Percentiles rank a stretch among this genome's conserved stretches.
phyloP scores from a whole-genome alignment of 2,329 filamentous ascomycete genomes.

The Fonsecaea pugnacius region DNA sequence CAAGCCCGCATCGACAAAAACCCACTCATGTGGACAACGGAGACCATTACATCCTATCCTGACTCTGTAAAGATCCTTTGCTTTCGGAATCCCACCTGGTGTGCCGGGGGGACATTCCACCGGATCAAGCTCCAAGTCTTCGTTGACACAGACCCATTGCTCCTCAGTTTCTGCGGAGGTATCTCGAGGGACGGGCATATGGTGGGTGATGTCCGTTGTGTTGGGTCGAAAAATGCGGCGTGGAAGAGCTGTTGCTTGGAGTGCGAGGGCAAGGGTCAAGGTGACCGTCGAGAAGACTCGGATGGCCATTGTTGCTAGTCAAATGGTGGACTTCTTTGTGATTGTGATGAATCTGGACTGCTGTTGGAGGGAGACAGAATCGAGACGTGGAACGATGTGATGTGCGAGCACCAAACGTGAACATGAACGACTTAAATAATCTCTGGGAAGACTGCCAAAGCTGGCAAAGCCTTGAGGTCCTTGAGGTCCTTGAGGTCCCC shows the following conservation, averaged over 20 bases:
- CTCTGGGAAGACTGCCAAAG: neutral
- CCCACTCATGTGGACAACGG: neutral
- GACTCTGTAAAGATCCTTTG: neutral
- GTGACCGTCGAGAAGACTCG: neutral
- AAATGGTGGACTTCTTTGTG: neutral
- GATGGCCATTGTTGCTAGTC: neutral
- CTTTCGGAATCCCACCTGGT: neutral
- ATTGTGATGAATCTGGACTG: neutral
- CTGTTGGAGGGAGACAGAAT: neutral
- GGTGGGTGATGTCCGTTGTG: neutral
- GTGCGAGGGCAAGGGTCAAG: neutral
- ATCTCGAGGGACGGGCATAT: neutral
- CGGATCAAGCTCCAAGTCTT: neutral
- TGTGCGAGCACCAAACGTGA: neutral
- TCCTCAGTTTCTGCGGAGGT: neutral
- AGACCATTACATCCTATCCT: neutral
- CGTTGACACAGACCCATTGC: neutral
- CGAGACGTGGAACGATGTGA: neutral
- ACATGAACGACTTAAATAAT: conserved; percentile 1
- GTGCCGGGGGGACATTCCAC: neutral
- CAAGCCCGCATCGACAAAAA: neutral
- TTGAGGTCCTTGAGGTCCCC: neutral
- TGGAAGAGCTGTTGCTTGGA: neutral
- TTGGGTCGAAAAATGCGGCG: neutral
- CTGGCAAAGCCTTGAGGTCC: no score